Evolutionary conservation across 441 rosid genomes (phyloP), one percentile per base, ranked within the genome.

Genomic region (Adansonia madagascariensis): DNA sequence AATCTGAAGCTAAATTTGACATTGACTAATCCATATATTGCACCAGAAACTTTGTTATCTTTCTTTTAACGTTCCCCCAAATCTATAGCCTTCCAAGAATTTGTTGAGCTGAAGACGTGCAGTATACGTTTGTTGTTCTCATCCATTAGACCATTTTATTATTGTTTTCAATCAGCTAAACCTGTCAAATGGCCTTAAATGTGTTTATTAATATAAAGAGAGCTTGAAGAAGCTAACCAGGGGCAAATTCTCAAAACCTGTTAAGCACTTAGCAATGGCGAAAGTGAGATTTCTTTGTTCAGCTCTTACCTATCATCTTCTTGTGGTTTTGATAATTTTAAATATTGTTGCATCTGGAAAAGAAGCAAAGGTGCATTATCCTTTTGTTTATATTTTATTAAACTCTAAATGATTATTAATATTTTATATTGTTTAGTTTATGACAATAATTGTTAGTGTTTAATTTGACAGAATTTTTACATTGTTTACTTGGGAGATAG

Each of bases 401-500:
- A 1, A 1, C 9, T 8, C 11, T 8, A 8, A 31, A 7, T n/a
- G 24, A 35, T 53, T 9, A 17, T 71, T 41, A 6, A 41, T 41
- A 4, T 41, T 5, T 41, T 41, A 6, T 41, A 41, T 41, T 35
- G 1, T 41, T 12, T 31, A 35, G 49, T 53, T 35, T 53, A 35
- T 52, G 69, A 10, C 6, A 47, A 31, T 75, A n/a, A 11, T 35
- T 75, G 31, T 39, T 10, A 41, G 17, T 41, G 63, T 50, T 75
- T 12, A 65, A 49, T 65, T 9, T 66, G 52, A 24, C 73, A 91
- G 97, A 88, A 83, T 35, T 91, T 88, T 79, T 90, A 90, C 73
- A 86, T 94, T 66, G 90, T 86, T 31, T 90, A 86, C 82, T 71
- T 94, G 82, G 92, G 89, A 83, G 89, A 85, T 77, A 27, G 71